phyloP scores from a whole-genome alignment of 176 grass and related monocot species.

The Triticum dicoccoides region DNA sequence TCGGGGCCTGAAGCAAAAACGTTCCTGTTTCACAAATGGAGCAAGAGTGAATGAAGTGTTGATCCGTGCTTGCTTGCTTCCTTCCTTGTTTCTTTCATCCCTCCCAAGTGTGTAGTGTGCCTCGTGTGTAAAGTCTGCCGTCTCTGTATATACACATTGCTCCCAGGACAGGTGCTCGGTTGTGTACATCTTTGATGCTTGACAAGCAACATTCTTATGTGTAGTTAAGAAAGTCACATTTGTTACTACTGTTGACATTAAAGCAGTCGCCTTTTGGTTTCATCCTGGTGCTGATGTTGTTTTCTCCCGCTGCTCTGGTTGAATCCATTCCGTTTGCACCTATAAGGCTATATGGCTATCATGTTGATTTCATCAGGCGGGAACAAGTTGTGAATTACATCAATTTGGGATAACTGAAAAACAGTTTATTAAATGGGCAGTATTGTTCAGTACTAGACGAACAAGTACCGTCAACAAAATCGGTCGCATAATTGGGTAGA shows the following conservation, averaged over 20 bases:
- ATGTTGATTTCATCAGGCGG: too few relatives aligned
- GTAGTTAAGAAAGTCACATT: constrained; percentile 59
- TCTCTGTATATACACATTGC: constrained; percentile 62
- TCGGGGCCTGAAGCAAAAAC: constrained; percentile 48
- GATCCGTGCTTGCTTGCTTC: constrained; percentile 16
- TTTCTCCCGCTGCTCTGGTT: not conserved
- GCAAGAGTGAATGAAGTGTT: not conserved
- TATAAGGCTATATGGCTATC: too few relatives aligned
- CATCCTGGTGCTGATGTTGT: not conserved
- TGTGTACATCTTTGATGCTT: constrained; percentile 61
- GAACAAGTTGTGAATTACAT: too few relatives aligned
- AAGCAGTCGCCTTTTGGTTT: constrained; percentile 37
- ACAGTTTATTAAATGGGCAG: too few relatives aligned
- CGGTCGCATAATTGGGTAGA: too few relatives aligned
- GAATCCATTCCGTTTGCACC: too few relatives aligned
- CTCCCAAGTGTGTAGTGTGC: constrained; percentile 39
- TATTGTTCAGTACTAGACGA: too few relatives aligned
- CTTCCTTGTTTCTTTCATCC: not conserved
- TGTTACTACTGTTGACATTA: constrained; percentile 43
- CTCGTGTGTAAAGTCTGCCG: constrained; percentile 54
- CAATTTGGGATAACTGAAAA: too few relatives aligned
- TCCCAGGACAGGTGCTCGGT: constrained; percentile 54
- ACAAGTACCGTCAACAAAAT: too few relatives aligned
- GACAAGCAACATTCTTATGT: constrained; percentile 56
- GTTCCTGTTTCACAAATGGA: not conserved